Conservation (phyloP, 2,329 filamentous ascomycete genomes). For the Domatiomyces globalis region DNA sequence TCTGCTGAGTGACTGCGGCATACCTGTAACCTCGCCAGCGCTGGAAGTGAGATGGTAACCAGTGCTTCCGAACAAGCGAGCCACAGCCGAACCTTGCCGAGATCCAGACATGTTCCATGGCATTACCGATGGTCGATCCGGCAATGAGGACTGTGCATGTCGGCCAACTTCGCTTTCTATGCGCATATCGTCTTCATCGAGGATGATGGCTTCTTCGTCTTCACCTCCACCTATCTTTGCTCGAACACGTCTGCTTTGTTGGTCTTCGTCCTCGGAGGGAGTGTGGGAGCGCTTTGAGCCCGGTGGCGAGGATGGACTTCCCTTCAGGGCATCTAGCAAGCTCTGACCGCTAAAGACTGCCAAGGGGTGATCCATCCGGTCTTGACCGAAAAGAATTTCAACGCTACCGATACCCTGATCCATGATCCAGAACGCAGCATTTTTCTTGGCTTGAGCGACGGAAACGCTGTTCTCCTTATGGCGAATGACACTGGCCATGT, state of each 20-base stretch:
- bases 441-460: constrained; percentile 42
- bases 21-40: constrained; percentile 20
- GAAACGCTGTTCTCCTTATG: constrained; percentile 32
- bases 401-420: constrained; percentile 43
- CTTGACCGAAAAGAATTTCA: constrained; percentile 32
- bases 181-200: constrained; percentile 22
- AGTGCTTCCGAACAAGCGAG: constrained; percentile 23
- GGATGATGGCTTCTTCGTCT: constrained; percentile 7
- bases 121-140: constrained; percentile 53
- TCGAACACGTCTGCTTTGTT: constrained; percentile 25
- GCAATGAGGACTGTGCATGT: constrained; percentile 50
- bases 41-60: constrained; percentile 23
- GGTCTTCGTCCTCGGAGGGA: constrained; percentile 18
- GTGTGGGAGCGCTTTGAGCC: constrained; percentile 21
- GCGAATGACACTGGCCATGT: constrained; percentile 40
- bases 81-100: constrained; percentile 26
- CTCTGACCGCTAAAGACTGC: constrained; percentile 43
- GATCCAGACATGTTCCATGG: constrained; percentile 55
- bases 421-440: constrained; percentile 48
- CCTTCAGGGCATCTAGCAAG: constrained; percentile 37
- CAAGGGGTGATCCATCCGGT: constrained; percentile 37
- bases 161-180: constrained; percentile 48
- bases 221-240: constrained; percentile 18
- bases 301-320: constrained; percentile 6
- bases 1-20: constrained; percentile 22